Conservation (phyloP, 2,329 filamentous ascomycete genomes). For the Microcyclosporella mali region DNA sequence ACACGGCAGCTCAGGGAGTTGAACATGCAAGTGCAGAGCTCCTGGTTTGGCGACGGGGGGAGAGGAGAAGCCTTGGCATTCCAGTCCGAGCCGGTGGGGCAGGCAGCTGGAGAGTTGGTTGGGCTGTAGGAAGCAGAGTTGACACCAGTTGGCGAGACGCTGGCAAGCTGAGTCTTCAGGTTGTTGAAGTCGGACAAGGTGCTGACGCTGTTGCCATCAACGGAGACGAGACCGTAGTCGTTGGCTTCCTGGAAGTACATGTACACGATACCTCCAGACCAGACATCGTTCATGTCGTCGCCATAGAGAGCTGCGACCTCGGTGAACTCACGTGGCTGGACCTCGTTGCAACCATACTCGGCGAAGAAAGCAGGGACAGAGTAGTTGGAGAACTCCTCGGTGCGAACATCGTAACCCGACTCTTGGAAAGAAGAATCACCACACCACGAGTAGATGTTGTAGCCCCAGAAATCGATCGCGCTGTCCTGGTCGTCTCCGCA, state of each 20-base stretch:
- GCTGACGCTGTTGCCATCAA: constrained; percentile 54
- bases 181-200: constrained; percentile 69
- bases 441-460: constrained; percentile 99
- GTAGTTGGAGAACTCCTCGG: constrained; percentile 80
- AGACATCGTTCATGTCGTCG: constrained; percentile 72
- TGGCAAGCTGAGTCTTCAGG: constrained; percentile 63
- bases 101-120: constrained; percentile 63
- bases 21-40: constrained; percentile 83
- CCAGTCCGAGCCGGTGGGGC: constrained; percentile 67
- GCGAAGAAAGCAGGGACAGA: constrained; percentile 96
- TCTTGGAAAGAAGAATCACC: constrained; percentile 68
- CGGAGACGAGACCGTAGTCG: constrained; percentile 72
- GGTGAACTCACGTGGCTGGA: constrained; percentile 67
- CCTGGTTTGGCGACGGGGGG: constrained; percentile 71
- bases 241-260: constrained; percentile 95
- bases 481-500: constrained; percentile 59
- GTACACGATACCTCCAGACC: constrained; percentile 96
- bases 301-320: constrained; percentile 81
- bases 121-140: constrained; percentile 63
- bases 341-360: constrained; percentile 91
- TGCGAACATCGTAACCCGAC: constrained; percentile 78
- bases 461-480: constrained; percentile 95
- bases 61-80: constrained; percentile 59
- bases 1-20: constrained; percentile 66
- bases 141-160: constrained; percentile 60